Percentiles rank a stretch among this genome's conserved stretches.
These are phyloP conservation scores for Chrysophaeum taylorii DNA, from an alignment of 352 stramenopile species.

Conservation along the genomic window DNA sequence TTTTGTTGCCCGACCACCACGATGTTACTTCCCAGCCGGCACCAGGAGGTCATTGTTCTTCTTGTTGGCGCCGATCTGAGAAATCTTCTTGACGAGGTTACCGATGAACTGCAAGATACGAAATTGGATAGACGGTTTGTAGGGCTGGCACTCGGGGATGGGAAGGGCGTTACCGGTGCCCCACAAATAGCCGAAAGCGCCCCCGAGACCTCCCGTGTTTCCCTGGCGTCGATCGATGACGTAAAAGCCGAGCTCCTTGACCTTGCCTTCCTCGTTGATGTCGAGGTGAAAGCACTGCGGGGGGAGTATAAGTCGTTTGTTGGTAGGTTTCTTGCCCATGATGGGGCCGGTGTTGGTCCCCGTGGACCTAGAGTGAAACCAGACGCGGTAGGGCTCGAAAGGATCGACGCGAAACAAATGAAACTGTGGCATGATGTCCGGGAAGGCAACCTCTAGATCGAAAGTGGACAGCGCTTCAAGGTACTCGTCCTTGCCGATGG, in stretches of 20 bases:
- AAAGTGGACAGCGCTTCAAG: constrained; percentile 40
- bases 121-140: constrained; percentile 40
- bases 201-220: constrained; percentile 52
- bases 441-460: constrained; percentile 41
- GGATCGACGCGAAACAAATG: constrained; percentile 36
- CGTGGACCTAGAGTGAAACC: constrained; percentile 32
- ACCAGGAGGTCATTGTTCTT: no score
- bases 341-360: constrained; percentile 19
- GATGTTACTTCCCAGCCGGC: no score
- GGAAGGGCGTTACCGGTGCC: constrained; percentile 46
- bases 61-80: no score
- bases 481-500: constrained; percentile 41
- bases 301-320: constrained; percentile 32
- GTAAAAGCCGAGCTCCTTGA: constrained; percentile 54
- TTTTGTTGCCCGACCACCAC: no score
- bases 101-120: constrained; percentile 30
- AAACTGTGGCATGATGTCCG: constrained; percentile 14
- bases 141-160: constrained; percentile 47
- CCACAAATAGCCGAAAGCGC: constrained; percentile 53
- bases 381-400: constrained; percentile 45
- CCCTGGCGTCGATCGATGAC: constrained; percentile 47
- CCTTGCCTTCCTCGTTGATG: constrained; percentile 43
- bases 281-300: constrained; percentile 44
- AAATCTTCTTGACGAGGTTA: constrained; percentile 31
- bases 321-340: constrained; percentile 29